Percentiles rank a stretch among this genome's conserved stretches.
These are phyloP conservation scores for Plantago major DNA, from an alignment of 257 asterid species.

Conservation along the genomic window DNA sequence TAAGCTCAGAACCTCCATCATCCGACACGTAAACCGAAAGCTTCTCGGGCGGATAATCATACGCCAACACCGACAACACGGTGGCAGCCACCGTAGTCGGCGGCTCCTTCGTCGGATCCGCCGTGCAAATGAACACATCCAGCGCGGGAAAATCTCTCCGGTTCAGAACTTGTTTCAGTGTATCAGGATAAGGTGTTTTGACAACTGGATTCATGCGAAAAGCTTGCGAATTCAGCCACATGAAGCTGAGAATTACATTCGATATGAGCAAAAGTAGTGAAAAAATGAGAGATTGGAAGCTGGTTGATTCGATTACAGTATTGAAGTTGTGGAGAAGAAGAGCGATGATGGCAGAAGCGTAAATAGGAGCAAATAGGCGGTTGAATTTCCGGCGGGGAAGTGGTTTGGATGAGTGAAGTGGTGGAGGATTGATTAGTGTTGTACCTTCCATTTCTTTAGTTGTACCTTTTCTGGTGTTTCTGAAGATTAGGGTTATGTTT, in stretches of 20 bases:
- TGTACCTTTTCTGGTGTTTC: neutral
- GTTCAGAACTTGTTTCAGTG: conserved; percentile 5
- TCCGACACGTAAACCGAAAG: conserved; percentile 66
- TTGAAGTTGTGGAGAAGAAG: conserved; percentile 47
- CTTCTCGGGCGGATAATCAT: conserved; percentile 64
- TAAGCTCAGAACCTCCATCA: conserved; percentile 67
- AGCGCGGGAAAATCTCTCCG: conserved; percentile 38
- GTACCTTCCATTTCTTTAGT: conserved; percentile 25
- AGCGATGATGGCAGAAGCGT: conserved; percentile 43
- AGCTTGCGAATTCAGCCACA: conserved; percentile 54
- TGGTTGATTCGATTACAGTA: conserved; percentile 27
- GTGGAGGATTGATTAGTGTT: conserved; percentile 7
- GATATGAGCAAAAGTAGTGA: conserved; percentile 32
- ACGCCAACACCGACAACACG: conserved; percentile 60
- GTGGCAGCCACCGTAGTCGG: conserved; percentile 57
- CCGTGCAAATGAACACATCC: conserved; percentile 67
- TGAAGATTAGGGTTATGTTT: no score
- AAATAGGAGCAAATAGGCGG: conserved; percentile 49
- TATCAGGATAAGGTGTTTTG: conserved; percentile 35
- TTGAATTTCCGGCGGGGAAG: conserved; percentile 43
- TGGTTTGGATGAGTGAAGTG: conserved; percentile 35
- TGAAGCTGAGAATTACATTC: conserved; percentile 41
- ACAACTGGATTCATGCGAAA: conserved; percentile 42
- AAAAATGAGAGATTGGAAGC: conserved; percentile 24
- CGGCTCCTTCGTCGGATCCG: conserved; percentile 71